Base-by-base conservation (phyloP, 2,329 filamentous ascomycete species). In the Coniochaeta ligniaria region DNA sequence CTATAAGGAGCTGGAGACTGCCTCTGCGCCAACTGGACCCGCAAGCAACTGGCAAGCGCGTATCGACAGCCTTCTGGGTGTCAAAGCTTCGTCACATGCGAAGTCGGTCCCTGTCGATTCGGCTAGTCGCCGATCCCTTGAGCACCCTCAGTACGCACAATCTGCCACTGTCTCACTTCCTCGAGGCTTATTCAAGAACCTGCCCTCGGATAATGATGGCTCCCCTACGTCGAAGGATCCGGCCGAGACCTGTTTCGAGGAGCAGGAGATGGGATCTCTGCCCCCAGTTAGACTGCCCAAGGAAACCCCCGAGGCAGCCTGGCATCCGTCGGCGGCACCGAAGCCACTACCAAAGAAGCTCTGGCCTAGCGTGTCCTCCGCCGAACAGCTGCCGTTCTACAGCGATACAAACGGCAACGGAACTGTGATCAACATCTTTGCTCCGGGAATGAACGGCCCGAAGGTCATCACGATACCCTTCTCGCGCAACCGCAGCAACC, bases 161-260 rank as follows among this genome's bases (percentile, higher is more conserved):
- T 26, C 81, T 33, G 87, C 90, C 5, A 90, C 90, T 0, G 90
- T 95, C 2, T 91, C 89, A 14, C 76, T 94, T 8, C 90, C 75
- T 57, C 22, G 58, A 61, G 12, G 33, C 7, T 17, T 57, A 14
- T 36, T 36, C 54, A 61, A 24, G 33, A 61, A 58, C 63, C 11
- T 62, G 60, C 63, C 52, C 67, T 60, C 60, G 62, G 68, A 57
- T 6, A 76, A 69, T 20, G 70, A 72, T 31, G 77, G 76, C 56
- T 78, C 79, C 33, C 70, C 81, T 22, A 79, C 79, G 17, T 86
- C 85, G 4, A 90, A 88, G 68, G 85, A 85, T 56, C 88, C 91
- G 75, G 88, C 89, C 6, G 89, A 92, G 64, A 87, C 90, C 63
- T 91, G 90, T 65, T 93, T 93, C 65, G 90, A 91, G 69, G 88